A percentile compares a stretch with the other conserved stretches of the same genome.
These are phyloP conservation scores for Solanum dulcamara DNA, from an alignment of 257 asterid genomes.

Conservation along the genomic window DNA sequence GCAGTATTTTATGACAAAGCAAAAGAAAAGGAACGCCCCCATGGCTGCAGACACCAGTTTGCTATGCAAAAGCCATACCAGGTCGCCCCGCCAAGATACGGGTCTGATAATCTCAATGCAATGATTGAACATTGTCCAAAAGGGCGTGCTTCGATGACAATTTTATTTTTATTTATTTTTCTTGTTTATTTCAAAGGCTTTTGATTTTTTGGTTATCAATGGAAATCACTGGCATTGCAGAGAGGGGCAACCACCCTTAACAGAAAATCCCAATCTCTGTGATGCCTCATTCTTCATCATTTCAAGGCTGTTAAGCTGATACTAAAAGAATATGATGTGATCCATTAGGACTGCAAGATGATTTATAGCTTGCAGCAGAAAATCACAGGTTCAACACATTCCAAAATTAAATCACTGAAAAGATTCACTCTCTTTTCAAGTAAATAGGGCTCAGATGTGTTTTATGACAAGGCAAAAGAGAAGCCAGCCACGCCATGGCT, in stretches of 20 bases:
- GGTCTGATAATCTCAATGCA: not conserved
- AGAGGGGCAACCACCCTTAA: not conserved
- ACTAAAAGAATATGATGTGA: not conserved
- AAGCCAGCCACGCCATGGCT: constrained; percentile 7
- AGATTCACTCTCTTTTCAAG: not conserved
- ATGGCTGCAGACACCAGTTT: no score
- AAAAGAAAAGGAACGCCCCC: no score
- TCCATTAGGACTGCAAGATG: not conserved
- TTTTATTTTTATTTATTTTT: no score
- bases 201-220: not conserved
- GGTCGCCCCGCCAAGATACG: no score
- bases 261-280: not conserved
- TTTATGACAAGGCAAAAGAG: not conserved
- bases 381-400: not conserved
- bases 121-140: not conserved
- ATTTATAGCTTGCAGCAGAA: not conserved
- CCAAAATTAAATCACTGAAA: not conserved
- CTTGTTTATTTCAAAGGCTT: not conserved
- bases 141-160: not conserved
- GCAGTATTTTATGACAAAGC: no score
- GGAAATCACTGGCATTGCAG: not conserved
- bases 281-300: not conserved
- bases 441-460: not conserved
- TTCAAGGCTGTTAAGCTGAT: no score
- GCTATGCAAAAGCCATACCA: no score